Evolutionary conservation across 176 grass and related monocot species (phyloP).

Genomic region (Typha latifolia): DNA sequence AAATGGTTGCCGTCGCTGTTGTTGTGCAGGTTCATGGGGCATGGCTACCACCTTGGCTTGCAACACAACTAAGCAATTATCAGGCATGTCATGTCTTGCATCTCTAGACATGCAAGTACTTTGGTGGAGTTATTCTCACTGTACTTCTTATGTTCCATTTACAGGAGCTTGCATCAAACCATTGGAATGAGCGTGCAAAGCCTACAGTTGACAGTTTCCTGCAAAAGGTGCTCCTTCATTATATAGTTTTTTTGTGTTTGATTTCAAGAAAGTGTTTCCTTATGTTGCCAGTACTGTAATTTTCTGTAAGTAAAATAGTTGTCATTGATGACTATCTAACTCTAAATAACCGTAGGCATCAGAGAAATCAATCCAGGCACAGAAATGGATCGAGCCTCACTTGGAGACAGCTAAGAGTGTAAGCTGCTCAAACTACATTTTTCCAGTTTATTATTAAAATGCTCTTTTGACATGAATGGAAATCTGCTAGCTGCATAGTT

Average conservation of each 20-base stretch:
- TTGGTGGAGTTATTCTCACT: slow-evolving; percentile 22
- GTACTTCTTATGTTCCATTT: slow-evolving; percentile 13
- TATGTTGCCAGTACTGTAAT: background rate
- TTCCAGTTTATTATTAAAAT: background rate
- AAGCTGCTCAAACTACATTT: slow-evolving; percentile 9
- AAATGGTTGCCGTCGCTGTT: background rate
- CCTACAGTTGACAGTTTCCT: slow-evolving; percentile 48
- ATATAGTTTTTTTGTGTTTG: slow-evolving; percentile 7
- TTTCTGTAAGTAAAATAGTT: background rate
- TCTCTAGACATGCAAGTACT: background rate
- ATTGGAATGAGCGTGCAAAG: slow-evolving; percentile 75
- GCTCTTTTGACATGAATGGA: background rate
- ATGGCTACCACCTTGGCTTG: slow-evolving; percentile 94
- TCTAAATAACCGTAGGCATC: slow-evolving; percentile 51
- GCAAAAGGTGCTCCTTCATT: slow-evolving; percentile 45
- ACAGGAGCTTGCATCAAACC: slow-evolving; percentile 49
- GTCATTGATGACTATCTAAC: slow-evolving; percentile 5
- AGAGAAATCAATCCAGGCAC: slow-evolving; percentile 54
- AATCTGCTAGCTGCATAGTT: background rate
- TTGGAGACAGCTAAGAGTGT: slow-evolving; percentile 62
- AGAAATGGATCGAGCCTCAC: slow-evolving; percentile 73
- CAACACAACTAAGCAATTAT: slow-evolving; percentile 26
- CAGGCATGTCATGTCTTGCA: slow-evolving; percentile 24
- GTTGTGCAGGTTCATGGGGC: slow-evolving; percentile 52
- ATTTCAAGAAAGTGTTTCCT: background rate